Percentiles rank a stretch among this genome's conserved stretches.
phyloP scores from a whole-genome alignment of 2,329 filamentous ascomycete species.

The Drechslera avenae region DNA sequence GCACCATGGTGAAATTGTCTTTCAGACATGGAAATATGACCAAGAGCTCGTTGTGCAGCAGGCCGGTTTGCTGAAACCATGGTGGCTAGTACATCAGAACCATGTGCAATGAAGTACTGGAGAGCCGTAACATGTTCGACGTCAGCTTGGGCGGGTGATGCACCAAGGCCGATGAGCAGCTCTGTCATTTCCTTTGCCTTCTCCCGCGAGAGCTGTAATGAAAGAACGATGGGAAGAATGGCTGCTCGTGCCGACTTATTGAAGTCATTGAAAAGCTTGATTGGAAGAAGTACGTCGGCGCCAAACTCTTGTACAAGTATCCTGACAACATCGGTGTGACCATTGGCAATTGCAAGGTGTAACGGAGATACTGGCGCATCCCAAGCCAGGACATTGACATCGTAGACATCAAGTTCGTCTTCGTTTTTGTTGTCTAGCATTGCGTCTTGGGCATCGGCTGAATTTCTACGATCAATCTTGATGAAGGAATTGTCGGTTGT shows the following conservation, averaged over 20 bases:
- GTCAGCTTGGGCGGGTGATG: conserved; percentile 75
- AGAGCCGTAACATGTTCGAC: conserved; percentile 67
- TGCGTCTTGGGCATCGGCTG: conserved; percentile 49
- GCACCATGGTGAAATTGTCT: conserved; percentile 43
- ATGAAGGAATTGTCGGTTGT: conserved; percentile 80
- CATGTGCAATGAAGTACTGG: conserved; percentile 49
- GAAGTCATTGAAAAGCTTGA: conserved; percentile 64
- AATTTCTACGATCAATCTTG: conserved; percentile 54
- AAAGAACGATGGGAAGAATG: conserved; percentile 72
- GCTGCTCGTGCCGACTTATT: conserved; percentile 60
- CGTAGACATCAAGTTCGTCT: conserved; percentile 77
- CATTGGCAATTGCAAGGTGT: conserved; percentile 77
- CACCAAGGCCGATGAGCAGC: conserved; percentile 70
- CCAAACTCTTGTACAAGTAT: conserved; percentile 72
- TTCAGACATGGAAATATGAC: conserved; percentile 62
- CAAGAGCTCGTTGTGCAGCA: conserved; percentile 67
- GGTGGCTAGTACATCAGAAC: conserved; percentile 13
- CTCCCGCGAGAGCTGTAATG: conserved; percentile 65
- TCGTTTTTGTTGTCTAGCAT: conserved; percentile 60
- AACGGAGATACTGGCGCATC: conserved; percentile 74
- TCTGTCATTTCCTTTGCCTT: conserved; percentile 69
- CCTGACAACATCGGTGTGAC: conserved; percentile 71
- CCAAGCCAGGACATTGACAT: conserved; percentile 80
- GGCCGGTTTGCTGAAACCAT: conserved; percentile 68
- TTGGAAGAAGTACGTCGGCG: conserved; percentile 74